Evolutionary conservation across 176 grass and related monocot species (phyloP).

Genomic region (Cenchrus purpureus): DNA sequence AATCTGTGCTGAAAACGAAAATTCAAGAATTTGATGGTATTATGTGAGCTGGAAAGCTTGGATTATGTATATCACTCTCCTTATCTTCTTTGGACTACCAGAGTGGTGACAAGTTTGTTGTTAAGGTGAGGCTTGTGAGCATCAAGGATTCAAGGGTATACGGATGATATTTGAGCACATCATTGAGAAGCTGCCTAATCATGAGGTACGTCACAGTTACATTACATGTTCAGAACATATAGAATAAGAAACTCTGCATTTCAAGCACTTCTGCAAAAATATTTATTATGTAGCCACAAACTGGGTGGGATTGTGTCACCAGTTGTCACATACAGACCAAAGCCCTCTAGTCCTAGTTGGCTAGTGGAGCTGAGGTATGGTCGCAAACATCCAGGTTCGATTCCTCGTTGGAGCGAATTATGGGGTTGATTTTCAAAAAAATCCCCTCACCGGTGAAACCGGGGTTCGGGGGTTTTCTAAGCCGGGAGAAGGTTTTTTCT

Average conservation of each 20-base stretch:
- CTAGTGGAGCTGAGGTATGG: no score
- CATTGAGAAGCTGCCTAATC: slow-evolving; percentile 79
- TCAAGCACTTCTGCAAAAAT: not conserved
- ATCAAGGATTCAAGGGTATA: slow-evolving; percentile 67
- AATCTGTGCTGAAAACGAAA: not conserved
- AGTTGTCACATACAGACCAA: not conserved
- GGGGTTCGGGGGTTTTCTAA: no score
- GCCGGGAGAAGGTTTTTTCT: no score
- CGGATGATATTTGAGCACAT: slow-evolving; percentile 73
- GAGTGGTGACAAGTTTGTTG: slow-evolving; percentile 79
- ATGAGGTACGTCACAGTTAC: slow-evolving; percentile 49
- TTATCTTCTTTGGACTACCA: slow-evolving; percentile 47
- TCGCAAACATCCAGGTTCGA: no score
- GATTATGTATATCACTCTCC: slow-evolving; percentile 8
- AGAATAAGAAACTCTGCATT: not conserved
- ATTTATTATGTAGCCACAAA: not conserved
- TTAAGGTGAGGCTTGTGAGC: slow-evolving; percentile 70
- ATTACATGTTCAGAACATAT: not conserved
- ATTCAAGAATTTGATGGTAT: not conserved
- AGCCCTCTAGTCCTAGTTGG: no score
- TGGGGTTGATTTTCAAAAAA: no score
- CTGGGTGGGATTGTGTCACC: not conserved
- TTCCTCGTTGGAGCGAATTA: no score
- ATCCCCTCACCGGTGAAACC: no score
- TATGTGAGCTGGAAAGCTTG: not conserved